phyloP scores from a whole-genome alignment of 169 alveolate genomes.

The Eimeria zaria region DNA sequence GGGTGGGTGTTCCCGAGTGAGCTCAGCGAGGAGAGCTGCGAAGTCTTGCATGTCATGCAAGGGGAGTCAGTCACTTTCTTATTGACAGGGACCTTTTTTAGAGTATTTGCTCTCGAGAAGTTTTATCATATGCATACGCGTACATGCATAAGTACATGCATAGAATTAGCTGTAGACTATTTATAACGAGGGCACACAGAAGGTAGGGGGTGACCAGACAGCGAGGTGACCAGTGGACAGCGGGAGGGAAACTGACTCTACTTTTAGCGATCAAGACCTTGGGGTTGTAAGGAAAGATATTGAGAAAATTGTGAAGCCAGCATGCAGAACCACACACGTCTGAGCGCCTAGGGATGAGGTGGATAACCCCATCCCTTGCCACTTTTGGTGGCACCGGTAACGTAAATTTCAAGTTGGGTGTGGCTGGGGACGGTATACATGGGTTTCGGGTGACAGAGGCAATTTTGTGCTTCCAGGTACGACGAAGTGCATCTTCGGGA shows the following conservation, averaged over 20 bases:
- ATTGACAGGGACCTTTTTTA: slow-evolving; percentile 47
- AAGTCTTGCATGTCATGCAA: background rate
- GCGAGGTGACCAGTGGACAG: background rate
- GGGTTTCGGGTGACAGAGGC: background rate
- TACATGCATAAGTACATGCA: background rate
- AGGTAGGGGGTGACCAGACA: background rate
- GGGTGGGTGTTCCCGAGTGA: slow-evolving; percentile 15
- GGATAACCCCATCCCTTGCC: too few relatives aligned
- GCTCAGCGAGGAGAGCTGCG: slow-evolving; percentile 36
- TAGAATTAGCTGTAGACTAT: too few relatives aligned
- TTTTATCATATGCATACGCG: background rate
- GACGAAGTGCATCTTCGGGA: background rate
- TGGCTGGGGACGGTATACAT: background rate
- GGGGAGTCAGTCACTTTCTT: slow-evolving; percentile 36
- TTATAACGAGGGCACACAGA: background rate
- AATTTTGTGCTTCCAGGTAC: background rate
- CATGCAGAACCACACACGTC: background rate
- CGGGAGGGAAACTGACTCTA: background rate
- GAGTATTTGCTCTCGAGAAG: slow-evolving; percentile 29
- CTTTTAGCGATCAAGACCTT: background rate
- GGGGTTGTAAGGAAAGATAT: background rate
- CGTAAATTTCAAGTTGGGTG: background rate
- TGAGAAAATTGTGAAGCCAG: background rate
- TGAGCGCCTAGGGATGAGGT: background rate
- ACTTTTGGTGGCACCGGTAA: background rate